Evolutionary conservation across 495 filamentous ascomycete species (phyloP), one percentile per base, ranked within the genome.

Genomic region (Pyronema domesticum): DNA sequence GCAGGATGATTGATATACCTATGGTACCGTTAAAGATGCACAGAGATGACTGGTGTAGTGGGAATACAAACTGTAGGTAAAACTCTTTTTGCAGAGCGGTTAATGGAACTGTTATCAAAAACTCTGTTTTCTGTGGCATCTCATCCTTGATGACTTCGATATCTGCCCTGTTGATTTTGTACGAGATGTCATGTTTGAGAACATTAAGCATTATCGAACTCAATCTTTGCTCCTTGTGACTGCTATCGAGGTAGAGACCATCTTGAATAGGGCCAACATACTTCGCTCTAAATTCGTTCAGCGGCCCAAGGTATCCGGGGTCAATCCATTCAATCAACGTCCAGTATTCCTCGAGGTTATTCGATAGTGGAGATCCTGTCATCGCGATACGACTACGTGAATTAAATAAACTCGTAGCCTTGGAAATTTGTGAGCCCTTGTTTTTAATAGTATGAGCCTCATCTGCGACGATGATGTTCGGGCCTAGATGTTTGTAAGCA

Each of bases 301-400:
- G 59, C 6, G 74, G 72, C 23, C 23, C 86, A 4, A 95, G 72
- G 59, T 84, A 94, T 30, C 75, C 76, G 2, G 86, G 83, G 3
- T 85, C 77, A 36, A 91, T 79, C 88, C 88, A 96, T 51, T 89
- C 79, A 48, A 96, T 81, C 78, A 94, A 83, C 7, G 80, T 66
- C 60, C 80, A 86, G 61, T 94, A 94, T 57, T 96, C 88, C 40
- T 72, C 65, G 1, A 95, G 74, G 37, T 83, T 82, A 61, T 94
- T 96, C 0, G 82, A 79, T 14, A 96, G 65, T 7, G 89, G 89
- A 0, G 88, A 89, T 0, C 89, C 89, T 0, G 89, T 94, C 57
- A 95, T 68, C 2, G 86, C 89, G 61, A 96, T 85, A 9, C 89
- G 81, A 56, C 75, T 81, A 53, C 68, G 77, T 0, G 88, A 81